These are phyloP conservation scores for Leptoxyphium fumago DNA, from an alignment of 2,329 filamentous ascomycete species.

Conservation along the genomic window DNA sequence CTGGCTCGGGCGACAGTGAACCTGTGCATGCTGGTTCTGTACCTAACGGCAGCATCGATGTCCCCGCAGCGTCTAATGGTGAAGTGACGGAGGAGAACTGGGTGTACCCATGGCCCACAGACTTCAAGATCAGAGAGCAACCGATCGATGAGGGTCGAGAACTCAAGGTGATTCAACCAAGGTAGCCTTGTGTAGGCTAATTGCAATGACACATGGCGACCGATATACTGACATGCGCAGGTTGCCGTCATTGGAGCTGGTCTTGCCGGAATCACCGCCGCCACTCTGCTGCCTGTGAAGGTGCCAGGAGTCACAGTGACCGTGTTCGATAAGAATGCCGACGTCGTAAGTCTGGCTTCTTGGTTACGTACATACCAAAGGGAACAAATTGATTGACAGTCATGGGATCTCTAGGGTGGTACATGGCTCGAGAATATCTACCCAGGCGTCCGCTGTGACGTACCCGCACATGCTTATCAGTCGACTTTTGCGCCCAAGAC, in stretches of 20 bases:
- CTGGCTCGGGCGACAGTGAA: no score
- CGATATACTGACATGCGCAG: conserved; percentile 11
- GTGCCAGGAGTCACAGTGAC: conserved; percentile 51
- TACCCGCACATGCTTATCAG: conserved; percentile 57
- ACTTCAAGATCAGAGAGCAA: conserved; percentile 16
- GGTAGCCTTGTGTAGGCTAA: not conserved
- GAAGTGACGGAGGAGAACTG: conserved; percentile 5
- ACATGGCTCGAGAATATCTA: conserved; percentile 39
- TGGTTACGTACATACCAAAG: not conserved
- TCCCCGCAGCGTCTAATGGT: no score
- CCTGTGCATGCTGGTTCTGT: no score
- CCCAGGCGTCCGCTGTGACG: conserved; percentile 52
- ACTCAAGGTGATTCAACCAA: conserved; percentile 8
- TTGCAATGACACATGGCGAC: not conserved
- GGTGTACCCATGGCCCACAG: conserved; percentile 14
- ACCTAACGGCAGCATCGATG: no score
- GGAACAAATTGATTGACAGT: not conserved
- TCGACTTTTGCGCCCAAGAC: conserved; percentile 52
- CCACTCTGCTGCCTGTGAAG: conserved; percentile 51
- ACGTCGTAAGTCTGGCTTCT: conserved; percentile 38
- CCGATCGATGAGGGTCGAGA: conserved; percentile 14
- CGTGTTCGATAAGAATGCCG: conserved; percentile 53
- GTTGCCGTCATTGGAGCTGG: conserved; percentile 53
- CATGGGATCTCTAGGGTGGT: conserved; percentile 23
- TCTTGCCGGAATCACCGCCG: conserved; percentile 47